These are phyloP conservation scores for Hepatocystis sp. DNA, from an alignment of 169 alveolate species.

Conservation along the genomic window DNA sequence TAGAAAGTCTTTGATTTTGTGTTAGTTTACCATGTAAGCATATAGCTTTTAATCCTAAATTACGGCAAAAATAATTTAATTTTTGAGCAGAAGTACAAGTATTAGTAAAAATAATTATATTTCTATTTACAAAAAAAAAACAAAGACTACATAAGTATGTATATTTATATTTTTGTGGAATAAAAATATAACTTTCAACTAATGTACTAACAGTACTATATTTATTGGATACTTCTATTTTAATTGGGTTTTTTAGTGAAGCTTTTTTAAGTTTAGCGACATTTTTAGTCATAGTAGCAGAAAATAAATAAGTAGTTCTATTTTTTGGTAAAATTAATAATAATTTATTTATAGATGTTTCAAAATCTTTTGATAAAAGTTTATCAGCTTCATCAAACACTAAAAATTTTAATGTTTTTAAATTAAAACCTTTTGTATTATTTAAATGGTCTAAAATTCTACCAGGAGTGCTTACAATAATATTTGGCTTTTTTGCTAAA, in stretches of 20 bases:
- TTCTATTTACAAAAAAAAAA: conserved; percentile 80
- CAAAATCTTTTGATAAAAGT: conserved; percentile 96
- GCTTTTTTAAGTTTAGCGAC: conserved; percentile 97
- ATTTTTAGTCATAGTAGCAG: conserved; percentile 99
- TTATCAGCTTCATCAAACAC: conserved; percentile 98
- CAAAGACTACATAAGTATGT: conserved; percentile 92
- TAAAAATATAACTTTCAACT: conserved; percentile 93
- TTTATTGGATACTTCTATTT: conserved; percentile 88
- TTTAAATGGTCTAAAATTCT: conserved; percentile 98
- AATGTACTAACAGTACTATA: conserved; percentile 94
- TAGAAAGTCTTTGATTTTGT: conserved; percentile 94
- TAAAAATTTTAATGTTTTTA: conserved; percentile 91
- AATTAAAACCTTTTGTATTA: conserved; percentile 97
- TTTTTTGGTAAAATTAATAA: conserved; percentile 92
- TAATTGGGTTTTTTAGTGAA: conserved; percentile 96
- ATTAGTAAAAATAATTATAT: conserved; percentile 94
- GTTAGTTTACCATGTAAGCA: conserved; percentile 97
- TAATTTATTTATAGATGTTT: conserved; percentile 96
- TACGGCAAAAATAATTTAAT: conserved; percentile 90
- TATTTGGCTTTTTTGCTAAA: conserved; percentile 97
- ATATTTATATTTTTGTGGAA: conserved; percentile 96
- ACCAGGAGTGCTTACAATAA: conserved; percentile 99
- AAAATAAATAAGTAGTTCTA: conserved; percentile 96
- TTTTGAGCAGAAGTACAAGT: conserved; percentile 93
- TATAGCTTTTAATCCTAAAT: conserved; percentile 92